phyloP scores from a whole-genome alignment of 2,329 filamentous ascomycete genomes.

The Colletotrichum sublineola region DNA sequence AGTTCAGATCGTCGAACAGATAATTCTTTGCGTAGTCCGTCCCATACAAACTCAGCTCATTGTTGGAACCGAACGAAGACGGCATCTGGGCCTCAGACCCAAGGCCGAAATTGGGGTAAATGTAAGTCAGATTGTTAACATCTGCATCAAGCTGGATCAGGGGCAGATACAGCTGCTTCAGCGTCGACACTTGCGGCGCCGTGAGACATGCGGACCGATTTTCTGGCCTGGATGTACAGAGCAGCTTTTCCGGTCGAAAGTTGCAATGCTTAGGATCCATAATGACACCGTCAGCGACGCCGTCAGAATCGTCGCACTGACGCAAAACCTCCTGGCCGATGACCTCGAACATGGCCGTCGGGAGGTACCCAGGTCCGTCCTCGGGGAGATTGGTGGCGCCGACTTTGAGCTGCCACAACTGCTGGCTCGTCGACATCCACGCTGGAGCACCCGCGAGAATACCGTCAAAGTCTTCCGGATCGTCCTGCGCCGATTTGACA shows the following conservation, averaged over 20 bases:
- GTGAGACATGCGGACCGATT: slow-evolving; percentile 55
- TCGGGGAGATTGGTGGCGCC: slow-evolving; percentile 60
- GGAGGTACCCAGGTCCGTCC: slow-evolving; percentile 48
- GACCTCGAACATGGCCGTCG: slow-evolving; percentile 45
- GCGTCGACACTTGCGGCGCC: slow-evolving; percentile 54
- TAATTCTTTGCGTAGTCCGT: slow-evolving; percentile 55
- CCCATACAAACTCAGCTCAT: slow-evolving; percentile 43
- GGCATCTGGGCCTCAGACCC: slow-evolving; percentile 53
- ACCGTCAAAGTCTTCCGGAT: slow-evolving; percentile 66
- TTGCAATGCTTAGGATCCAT: slow-evolving; percentile 57
- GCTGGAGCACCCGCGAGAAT: slow-evolving; percentile 63
- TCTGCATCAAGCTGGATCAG: slow-evolving; percentile 45
- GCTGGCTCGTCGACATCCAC: slow-evolving; percentile 51
- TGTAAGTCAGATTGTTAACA: slow-evolving; percentile 46
- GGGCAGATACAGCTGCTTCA: slow-evolving; percentile 51
- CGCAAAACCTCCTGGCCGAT: slow-evolving; percentile 53
- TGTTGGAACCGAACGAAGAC: slow-evolving; percentile 48
- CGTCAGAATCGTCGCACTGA: slow-evolving; percentile 63
- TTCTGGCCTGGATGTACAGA: slow-evolving; percentile 51
- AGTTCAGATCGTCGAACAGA: slow-evolving; percentile 55
- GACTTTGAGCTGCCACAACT: slow-evolving; percentile 57
- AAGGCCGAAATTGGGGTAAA: slow-evolving; percentile 61
- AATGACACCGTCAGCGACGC: slow-evolving; percentile 61
- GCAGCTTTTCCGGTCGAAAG: slow-evolving; percentile 53
- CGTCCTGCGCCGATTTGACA: slow-evolving; percentile 58